These are phyloP conservation scores for Candida manassasensis DNA, from an alignment of 805 yeast genomes.

Conservation along the genomic window DNA sequence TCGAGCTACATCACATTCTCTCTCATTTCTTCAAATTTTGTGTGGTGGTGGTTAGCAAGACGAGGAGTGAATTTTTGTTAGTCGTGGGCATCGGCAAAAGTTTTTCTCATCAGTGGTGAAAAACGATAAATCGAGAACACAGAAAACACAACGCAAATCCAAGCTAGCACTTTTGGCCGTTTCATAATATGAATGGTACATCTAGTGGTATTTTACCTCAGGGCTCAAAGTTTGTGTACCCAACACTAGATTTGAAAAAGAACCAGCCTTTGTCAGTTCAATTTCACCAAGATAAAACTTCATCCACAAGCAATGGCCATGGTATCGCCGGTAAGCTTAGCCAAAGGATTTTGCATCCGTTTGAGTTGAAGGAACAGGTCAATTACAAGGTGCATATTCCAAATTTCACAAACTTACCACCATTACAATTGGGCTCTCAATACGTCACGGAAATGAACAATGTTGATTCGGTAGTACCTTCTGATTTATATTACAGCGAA, in stretches of 20 bases:
- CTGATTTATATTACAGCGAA: conserved; percentile 50
- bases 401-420: conserved; percentile 47
- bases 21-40: no score
- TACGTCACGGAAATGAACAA: conserved; percentile 56
- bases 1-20: no score
- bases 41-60: no score
- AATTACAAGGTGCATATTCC: conserved; percentile 43
- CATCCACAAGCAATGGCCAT: conserved; percentile 8
- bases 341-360: conserved; percentile 7
- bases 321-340: conserved; percentile 4
- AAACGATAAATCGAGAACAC: conserved; percentile 1
- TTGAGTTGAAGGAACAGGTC: conserved; percentile 22
- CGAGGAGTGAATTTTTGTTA: background rate
- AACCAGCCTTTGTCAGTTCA: conserved; percentile 18
- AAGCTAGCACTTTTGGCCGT: conserved; percentile 2
- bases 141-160: background rate
- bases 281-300: conserved; percentile 26
- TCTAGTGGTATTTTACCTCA: conserved; percentile 5
- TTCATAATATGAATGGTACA: conserved; percentile 5
- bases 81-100: conserved; percentile 4
- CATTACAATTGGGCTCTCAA: conserved; percentile 57
- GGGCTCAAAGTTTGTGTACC: conserved; percentile 24
- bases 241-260: conserved; percentile 24
- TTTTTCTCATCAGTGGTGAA: conserved; percentile 2
- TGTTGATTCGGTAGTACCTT: conserved; percentile 56